These are phyloP conservation scores for Glycine latifolia DNA, from an alignment of 306 rosid species.

Conservation along the genomic window DNA sequence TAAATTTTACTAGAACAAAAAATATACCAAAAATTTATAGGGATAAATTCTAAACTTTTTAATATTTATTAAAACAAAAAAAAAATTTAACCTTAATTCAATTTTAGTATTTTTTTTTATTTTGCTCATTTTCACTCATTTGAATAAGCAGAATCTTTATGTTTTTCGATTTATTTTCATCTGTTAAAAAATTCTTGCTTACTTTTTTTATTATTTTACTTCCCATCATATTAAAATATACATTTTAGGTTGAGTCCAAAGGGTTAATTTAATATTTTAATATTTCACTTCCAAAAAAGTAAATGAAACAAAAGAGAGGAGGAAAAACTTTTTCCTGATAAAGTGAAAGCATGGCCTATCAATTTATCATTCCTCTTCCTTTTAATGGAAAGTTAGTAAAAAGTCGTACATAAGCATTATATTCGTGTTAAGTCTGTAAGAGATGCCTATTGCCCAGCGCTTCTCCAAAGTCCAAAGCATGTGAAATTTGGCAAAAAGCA, in stretches of 20 bases:
- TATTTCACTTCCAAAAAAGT: background rate
- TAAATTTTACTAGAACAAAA: no score
- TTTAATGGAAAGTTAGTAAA: constrained; percentile 29
- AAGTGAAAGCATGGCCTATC: constrained; percentile 10
- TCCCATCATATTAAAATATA: background rate
- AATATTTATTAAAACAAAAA: no score
- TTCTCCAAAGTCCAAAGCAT: background rate
- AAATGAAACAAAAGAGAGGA: background rate
- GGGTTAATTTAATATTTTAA: background rate
- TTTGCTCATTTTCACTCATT: background rate
- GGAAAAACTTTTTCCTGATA: background rate
- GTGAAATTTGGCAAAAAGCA: background rate
- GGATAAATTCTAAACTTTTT: no score
- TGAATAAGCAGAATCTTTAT: background rate
- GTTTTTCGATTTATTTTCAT: background rate
- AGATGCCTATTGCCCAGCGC: background rate
- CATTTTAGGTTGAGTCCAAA: background rate
- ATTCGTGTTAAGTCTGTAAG: background rate
- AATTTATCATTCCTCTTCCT: background rate
- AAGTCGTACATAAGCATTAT: constrained; percentile 41
- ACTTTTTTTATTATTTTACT: background rate
- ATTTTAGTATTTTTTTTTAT: no score
- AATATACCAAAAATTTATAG: no score
- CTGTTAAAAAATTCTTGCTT: rapidly evolving
- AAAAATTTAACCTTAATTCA: no score